Percentiles rank a stretch among this genome's conserved stretches.
These are phyloP conservation scores for grape (Vitis vinifera) DNA, from an alignment of 164 flowering plant species.

Conservation along the genomic window DNA sequence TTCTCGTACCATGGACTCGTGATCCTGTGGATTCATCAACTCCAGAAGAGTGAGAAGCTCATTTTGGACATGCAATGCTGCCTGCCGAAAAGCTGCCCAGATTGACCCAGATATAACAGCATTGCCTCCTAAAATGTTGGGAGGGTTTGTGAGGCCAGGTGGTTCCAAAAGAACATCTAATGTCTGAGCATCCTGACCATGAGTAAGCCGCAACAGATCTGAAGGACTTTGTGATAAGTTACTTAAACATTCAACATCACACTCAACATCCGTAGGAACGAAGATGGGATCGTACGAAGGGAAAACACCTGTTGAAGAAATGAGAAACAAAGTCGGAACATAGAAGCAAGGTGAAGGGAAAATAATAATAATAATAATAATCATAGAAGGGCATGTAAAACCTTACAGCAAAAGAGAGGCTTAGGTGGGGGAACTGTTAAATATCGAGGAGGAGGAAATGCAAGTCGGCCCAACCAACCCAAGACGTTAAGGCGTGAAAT, in stretches of 20 bases:
- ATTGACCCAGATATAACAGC: conserved; percentile 4
- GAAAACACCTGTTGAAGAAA: conserved; percentile 7
- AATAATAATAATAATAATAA: not conserved
- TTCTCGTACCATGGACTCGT: conserved; percentile 17
- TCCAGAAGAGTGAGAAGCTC: conserved; percentile 14
- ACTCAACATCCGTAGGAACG: not conserved
- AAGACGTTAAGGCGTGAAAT: not conserved
- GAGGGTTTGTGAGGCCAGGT: not conserved
- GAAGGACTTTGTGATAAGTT: not conserved
- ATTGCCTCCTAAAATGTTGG: not conserved
- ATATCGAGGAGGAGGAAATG: conserved; percentile 8
- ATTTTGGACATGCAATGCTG: conserved; percentile 12
- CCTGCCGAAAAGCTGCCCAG: conserved; percentile 6
- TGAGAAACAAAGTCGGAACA: not conserved
- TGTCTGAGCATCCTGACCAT: not conserved
- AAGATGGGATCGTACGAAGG: not conserved
- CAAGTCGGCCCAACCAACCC: conserved; percentile 19
- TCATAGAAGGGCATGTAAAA: not conserved
- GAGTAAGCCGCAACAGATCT: not conserved
- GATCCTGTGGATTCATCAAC: conserved; percentile 20
- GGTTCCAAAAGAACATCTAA: conserved; percentile 1
- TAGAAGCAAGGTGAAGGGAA: not conserved
- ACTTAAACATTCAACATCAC: not conserved
- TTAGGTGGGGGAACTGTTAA: conserved; percentile 1
- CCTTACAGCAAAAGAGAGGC: conserved; percentile 10